phyloP scores from a whole-genome alignment of 371 early-diverging fungal genomes.

The Basidiobolus meristosporus region DNA sequence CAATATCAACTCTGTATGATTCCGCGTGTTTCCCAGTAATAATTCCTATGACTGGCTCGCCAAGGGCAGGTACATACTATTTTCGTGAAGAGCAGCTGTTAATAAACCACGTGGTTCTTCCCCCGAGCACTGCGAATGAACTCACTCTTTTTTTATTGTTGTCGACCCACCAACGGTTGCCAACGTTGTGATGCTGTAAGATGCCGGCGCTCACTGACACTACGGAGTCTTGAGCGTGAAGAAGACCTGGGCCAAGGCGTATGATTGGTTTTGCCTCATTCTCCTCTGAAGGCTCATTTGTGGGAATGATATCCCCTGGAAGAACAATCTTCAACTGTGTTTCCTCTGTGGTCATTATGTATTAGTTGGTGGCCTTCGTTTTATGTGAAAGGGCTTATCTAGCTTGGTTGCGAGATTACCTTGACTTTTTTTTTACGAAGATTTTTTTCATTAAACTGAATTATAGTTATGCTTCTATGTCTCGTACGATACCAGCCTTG shows the following conservation, averaged over 20 bases:
- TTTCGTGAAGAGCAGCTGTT: background rate
- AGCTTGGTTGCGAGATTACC: too few relatives aligned
- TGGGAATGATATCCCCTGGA: slow-evolving; percentile 36
- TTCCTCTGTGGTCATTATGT: too few relatives aligned
- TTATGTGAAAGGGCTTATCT: too few relatives aligned
- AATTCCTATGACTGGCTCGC: slow-evolving; percentile 77
- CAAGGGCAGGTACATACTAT: slow-evolving; percentile 70
- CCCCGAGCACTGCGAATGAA: background rate
- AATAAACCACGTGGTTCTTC: background rate
- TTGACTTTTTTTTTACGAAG: too few relatives aligned
- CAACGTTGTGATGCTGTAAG: slow-evolving; percentile 22
- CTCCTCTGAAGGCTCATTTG: slow-evolving; percentile 4
- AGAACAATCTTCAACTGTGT: slow-evolving; percentile 16
- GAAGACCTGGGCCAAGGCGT: slow-evolving; percentile 63
- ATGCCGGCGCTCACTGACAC: slow-evolving; percentile 59
- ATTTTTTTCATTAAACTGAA: too few relatives aligned
- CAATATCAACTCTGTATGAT: slow-evolving; percentile 78
- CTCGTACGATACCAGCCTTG: too few relatives aligned
- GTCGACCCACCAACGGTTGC: slow-evolving; percentile 62
- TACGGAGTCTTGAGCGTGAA: slow-evolving; percentile 32
- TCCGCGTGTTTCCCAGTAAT: slow-evolving; percentile 51
- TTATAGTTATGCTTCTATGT: too few relatives aligned
- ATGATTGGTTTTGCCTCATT: slow-evolving; percentile 4
- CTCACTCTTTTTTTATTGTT: slow-evolving; percentile 58
- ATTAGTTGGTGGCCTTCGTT: too few relatives aligned